These are phyloP conservation scores for Eragrostis nindensis DNA, from an alignment of 176 grass and related monocot species.

Conservation along the genomic window DNA sequence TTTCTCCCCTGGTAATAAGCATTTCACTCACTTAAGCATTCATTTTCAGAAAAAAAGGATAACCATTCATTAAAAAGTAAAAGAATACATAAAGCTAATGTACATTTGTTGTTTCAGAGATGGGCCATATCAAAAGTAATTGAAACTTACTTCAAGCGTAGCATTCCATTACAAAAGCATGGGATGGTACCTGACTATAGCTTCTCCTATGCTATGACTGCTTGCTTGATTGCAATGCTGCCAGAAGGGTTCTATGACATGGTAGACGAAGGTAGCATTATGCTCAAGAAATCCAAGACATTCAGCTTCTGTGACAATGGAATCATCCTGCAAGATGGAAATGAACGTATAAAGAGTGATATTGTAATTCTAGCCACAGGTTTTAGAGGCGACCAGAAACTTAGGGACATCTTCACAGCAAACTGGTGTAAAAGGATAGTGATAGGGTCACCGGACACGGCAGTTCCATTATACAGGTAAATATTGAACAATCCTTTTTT, in stretches of 20 bases:
- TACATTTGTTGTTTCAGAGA: constrained; percentile 58
- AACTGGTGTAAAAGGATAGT: constrained; percentile 68
- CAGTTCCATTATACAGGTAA: constrained; percentile 80
- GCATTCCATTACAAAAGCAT: constrained; percentile 74
- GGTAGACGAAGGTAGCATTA: constrained; percentile 84
- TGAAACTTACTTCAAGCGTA: constrained; percentile 64
- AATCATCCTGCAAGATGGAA: constrained; percentile 62
- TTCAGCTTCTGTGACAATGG: constrained; percentile 74
- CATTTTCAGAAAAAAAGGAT: constrained; percentile 22
- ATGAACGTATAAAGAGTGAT: constrained; percentile 59
- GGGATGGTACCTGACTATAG: constrained; percentile 93
- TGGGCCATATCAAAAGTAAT: constrained; percentile 72
- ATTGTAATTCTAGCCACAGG: constrained; percentile 87
- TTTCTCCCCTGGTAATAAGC: constrained; percentile 68
- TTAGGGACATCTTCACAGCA: constrained; percentile 75
- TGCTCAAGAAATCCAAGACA: constrained; percentile 70
- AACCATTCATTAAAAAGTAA: constrained; percentile 11
- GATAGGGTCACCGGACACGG: constrained; percentile 56
- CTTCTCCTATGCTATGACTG: constrained; percentile 70
- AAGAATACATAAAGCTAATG: constrained; percentile 19
- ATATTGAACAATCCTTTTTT: not conserved
- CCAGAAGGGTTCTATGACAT: constrained; percentile 80
- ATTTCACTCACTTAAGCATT: not conserved
- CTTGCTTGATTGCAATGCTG: constrained; percentile 74
- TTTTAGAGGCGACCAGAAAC: constrained; percentile 89